phyloP scores from a whole-genome alignment of 1,284 basidiomycete species.

The Tilletia setariae region DNA sequence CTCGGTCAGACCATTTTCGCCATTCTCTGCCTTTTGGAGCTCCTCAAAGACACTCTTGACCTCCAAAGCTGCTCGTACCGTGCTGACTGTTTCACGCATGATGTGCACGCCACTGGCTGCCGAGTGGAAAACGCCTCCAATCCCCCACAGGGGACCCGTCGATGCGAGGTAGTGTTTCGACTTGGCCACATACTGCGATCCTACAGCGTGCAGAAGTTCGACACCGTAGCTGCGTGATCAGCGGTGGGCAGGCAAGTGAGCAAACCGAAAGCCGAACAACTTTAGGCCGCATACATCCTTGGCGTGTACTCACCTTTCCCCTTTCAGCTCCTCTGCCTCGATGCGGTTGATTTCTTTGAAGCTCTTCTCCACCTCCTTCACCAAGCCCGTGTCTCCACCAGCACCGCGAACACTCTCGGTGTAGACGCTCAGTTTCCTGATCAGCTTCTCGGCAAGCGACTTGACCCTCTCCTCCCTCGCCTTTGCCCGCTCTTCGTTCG shows the following conservation, averaged over 20 bases:
- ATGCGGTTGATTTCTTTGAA: conserved; percentile 50
- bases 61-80: conserved; percentile 50
- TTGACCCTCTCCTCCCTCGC: conserved; percentile 73
- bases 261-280: too few relatives aligned
- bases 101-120: conserved; percentile 46
- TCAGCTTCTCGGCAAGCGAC: conserved; percentile 77
- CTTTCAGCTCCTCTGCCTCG: conserved; percentile 59
- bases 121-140: conserved; percentile 41
- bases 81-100: conserved; percentile 48
- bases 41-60: conserved; percentile 93
- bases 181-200: conserved; percentile 72
- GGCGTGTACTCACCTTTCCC: conserved; percentile 63
- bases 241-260: too few relatives aligned
- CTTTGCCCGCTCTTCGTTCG: conserved; percentile 75
- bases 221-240: conserved; percentile 84
- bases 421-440: conserved; percentile 84
- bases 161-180: conserved; percentile 49
- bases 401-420: conserved; percentile 77
- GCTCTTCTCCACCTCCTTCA: conserved; percentile 50
- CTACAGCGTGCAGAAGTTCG: conserved; percentile 85
- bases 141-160: conserved; percentile 38
- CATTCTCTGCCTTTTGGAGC: conserved; percentile 63
- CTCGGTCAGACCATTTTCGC: conserved; percentile 74
- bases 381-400: conserved; percentile 66
- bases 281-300: too few relatives aligned